Conservation (phyloP, 495 filamentous ascomycete genomes). For the Durotheca rogersii region DNA sequence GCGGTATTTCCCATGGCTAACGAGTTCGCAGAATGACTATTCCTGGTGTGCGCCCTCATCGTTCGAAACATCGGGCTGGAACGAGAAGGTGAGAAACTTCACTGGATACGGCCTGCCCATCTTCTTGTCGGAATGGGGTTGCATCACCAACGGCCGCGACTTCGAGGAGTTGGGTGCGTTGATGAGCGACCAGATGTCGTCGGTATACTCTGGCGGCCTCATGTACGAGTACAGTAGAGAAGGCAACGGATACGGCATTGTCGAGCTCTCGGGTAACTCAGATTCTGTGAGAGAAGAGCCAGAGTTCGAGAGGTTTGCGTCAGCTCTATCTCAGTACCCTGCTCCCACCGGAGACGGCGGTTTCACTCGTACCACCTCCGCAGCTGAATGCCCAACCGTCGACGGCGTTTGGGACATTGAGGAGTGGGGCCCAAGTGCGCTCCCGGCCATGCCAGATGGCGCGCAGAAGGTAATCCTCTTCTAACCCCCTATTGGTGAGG, state of each 20-base stretch:
- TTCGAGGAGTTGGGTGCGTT: slow-evolving; percentile 80
- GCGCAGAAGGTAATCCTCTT: slow-evolving; percentile 46
- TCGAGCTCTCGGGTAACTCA: slow-evolving; percentile 58
- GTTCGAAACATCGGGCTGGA: slow-evolving; percentile 77
- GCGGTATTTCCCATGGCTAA: slow-evolving; percentile 4
- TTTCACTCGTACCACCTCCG: slow-evolving; percentile 65
- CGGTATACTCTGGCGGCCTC: slow-evolving; percentile 91
- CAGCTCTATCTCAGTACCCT: slow-evolving; percentile 60
- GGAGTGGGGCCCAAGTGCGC: slow-evolving; percentile 45
- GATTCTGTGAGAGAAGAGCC: slow-evolving; percentile 51
- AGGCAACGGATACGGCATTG: slow-evolving; percentile 73
- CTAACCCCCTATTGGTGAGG: not conserved
- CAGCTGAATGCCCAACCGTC: slow-evolving; percentile 67
- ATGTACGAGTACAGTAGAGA: slow-evolving; percentile 94
- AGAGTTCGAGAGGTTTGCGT: slow-evolving; percentile 65
- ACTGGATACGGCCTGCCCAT: slow-evolving; percentile 87
- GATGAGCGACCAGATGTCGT: slow-evolving; percentile 81
- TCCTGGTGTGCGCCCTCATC: slow-evolving; percentile 87
- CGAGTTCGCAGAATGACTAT: slow-evolving; percentile 71
- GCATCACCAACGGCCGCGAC: slow-evolving; percentile 72
- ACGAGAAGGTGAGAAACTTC: slow-evolving; percentile 89
- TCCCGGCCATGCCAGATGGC: slow-evolving; percentile 73
- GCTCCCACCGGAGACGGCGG: slow-evolving; percentile 74
- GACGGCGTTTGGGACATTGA: slow-evolving; percentile 72
- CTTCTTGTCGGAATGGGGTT: slow-evolving; percentile 95